phyloP scores from a whole-genome alignment of 805 yeast species.

The Candida wancherniae region DNA sequence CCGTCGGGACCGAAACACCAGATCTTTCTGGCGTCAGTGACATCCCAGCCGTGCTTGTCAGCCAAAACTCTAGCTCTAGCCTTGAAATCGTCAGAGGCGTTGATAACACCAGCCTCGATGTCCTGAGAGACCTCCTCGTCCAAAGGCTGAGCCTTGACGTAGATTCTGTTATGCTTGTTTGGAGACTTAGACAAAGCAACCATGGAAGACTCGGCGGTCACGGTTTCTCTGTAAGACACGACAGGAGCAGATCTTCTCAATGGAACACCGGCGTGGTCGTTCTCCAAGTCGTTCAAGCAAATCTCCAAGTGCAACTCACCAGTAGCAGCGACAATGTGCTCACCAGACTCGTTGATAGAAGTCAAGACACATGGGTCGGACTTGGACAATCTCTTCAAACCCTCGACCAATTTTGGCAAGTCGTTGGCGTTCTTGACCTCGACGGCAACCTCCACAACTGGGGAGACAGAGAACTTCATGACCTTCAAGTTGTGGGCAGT shows the following conservation, averaged over 20 bases:
- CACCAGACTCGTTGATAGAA: slow-evolving; percentile 90
- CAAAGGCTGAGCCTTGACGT: slow-evolving; percentile 94
- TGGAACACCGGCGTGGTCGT: slow-evolving; percentile 99
- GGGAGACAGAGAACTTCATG: slow-evolving; percentile 99
- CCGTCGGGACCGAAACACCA: slow-evolving; percentile 99
- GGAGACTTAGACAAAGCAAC: slow-evolving; percentile 98
- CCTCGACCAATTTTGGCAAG: slow-evolving; percentile 98
- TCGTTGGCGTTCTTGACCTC: slow-evolving; percentile 99
- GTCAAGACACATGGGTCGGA: slow-evolving; percentile 98
- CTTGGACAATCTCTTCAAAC: slow-evolving; percentile 99
- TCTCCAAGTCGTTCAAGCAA: slow-evolving; percentile 91
- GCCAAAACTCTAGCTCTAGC: slow-evolving; percentile 98
- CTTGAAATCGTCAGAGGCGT: slow-evolving; percentile 97
- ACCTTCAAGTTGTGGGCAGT: slow-evolving; percentile 99
- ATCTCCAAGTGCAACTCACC: slow-evolving; percentile 99
- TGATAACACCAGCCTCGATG: slow-evolving; percentile 87
- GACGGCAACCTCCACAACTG: slow-evolving; percentile 99
- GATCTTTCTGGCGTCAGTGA: slow-evolving; percentile 99
- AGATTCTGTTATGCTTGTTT: slow-evolving; percentile 99
- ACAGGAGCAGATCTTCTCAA: slow-evolving; percentile 96
- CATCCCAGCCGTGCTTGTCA: slow-evolving; percentile 99
- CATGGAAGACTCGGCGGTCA: slow-evolving; percentile 88
- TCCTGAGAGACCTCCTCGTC: slow-evolving; percentile 90
- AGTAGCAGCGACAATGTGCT: slow-evolving; percentile 99
- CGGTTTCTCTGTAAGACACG: slow-evolving; percentile 98